Conservation (phyloP, 75 land plant genomes). For the Ceratopteris richardii region DNA sequence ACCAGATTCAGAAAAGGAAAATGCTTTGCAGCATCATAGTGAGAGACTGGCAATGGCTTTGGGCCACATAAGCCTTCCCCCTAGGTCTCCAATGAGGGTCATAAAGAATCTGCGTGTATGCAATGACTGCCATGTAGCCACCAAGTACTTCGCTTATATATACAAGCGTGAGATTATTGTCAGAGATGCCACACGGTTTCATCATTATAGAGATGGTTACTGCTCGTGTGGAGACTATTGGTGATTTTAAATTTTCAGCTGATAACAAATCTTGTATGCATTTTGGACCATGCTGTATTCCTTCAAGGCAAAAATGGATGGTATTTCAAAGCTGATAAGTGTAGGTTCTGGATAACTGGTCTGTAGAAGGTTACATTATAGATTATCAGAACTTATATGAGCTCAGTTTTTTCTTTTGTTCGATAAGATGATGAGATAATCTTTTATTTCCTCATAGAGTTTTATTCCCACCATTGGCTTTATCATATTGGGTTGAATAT, state of each 20-base stretch:
- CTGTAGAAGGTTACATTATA: too few species aligned
- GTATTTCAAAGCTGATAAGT: too few species aligned
- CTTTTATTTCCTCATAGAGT: too few species aligned
- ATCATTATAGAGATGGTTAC: conserved; percentile 35
- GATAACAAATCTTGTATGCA: too few species aligned
- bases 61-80: conserved; percentile 31
- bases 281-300: too few species aligned
- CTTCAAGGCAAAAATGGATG: too few species aligned
- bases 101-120: conserved; percentile 67
- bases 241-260: conserved; percentile 15
- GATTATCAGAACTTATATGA: too few species aligned
- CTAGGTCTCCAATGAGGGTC: conserved; percentile 32
- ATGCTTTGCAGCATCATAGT: conserved; percentile 41
- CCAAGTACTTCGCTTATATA: conserved; percentile 41
- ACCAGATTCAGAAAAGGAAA: conserved; percentile 49
- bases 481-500: too few species aligned
- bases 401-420: too few species aligned
- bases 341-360: too few species aligned
- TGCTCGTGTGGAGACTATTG: conserved; percentile 54
- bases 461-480: too few species aligned
- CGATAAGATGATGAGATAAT: too few species aligned
- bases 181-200: conserved; percentile 43
- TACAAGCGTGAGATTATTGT: conserved; percentile 30
- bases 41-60: conserved; percentile 63
- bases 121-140: conserved; percentile 50